These are phyloP conservation scores for Rhizophagus clarus DNA, from an alignment of 192 early-diverging fungal species.

Conservation along the genomic window DNA sequence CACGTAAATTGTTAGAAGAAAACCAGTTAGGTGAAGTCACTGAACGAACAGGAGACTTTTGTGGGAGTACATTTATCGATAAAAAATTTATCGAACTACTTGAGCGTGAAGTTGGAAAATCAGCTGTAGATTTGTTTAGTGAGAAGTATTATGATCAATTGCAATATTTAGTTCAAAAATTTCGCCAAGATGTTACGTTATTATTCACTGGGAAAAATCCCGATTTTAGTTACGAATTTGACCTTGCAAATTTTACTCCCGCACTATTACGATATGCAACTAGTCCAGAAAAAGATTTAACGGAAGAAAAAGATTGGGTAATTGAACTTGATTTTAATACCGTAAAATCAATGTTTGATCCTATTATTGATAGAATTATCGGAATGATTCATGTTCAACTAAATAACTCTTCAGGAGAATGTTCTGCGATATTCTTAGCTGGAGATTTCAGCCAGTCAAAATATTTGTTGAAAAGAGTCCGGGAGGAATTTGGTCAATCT, in stretches of 20 bases:
- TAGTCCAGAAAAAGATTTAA: neutral
- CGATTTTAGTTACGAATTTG: neutral
- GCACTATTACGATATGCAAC: neutral
- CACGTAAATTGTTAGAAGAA: neutral
- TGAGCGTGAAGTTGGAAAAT: neutral
- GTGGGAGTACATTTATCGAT: slow-evolving; percentile 1
- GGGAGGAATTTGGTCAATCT: slow-evolving; percentile 45
- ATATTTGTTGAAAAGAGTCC: slow-evolving; percentile 50
- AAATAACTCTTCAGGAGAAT: slow-evolving; percentile 36
- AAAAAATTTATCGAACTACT: slow-evolving; percentile 14
- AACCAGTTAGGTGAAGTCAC: neutral
- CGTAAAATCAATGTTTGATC: slow-evolving; percentile 56
- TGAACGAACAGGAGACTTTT: neutral
- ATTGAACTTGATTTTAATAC: slow-evolving; percentile 46
- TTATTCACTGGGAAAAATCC: neutral
- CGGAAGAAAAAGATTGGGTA: slow-evolving; percentile 44
- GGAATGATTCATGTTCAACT: slow-evolving; percentile 55
- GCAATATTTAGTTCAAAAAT: neutral
- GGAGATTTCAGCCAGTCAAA: slow-evolving; percentile 57
- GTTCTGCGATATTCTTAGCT: slow-evolving; percentile 54
- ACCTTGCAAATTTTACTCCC: neutral
- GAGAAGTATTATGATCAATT: neutral
- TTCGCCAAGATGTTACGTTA: neutral
- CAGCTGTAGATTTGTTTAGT: neutral
- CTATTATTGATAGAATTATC: slow-evolving; percentile 55